Conservation (phyloP, 768 basidiomycete species). For the Candolleomyces eurysporus region DNA sequence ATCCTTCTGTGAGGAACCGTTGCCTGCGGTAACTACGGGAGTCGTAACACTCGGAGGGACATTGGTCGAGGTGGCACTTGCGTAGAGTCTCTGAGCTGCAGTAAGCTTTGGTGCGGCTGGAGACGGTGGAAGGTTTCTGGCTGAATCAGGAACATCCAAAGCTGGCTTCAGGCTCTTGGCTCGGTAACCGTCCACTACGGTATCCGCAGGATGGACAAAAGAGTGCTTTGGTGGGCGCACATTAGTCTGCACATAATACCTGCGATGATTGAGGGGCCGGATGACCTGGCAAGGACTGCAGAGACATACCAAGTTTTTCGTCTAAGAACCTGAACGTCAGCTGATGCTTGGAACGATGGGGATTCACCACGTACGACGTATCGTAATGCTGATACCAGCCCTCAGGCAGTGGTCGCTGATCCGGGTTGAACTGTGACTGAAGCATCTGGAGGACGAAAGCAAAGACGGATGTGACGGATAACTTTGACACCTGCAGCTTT, state of each 20-base stretch:
- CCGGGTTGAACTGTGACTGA: constrained; percentile 13
- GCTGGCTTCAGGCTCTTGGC: background rate
- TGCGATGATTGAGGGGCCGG: background rate
- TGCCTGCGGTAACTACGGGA: background rate
- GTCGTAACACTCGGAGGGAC: background rate
- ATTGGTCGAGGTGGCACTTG: background rate
- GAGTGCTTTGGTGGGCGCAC: constrained; percentile 5
- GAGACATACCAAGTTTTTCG: constrained; percentile 1
- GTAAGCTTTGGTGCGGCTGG: background rate
- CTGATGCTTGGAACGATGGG: background rate
- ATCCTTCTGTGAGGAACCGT: no score
- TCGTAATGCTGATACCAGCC: constrained; percentile 36
- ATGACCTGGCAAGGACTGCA: background rate
- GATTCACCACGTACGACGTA: constrained; percentile 20
- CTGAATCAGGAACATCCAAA: background rate
- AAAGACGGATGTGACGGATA: background rate
- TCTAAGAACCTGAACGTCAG: background rate
- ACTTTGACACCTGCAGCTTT: background rate
- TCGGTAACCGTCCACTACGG: background rate
- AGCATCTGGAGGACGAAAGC: background rate
- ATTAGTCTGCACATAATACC: constrained; percentile 10
- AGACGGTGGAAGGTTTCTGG: background rate
- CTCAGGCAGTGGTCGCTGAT: constrained; percentile 25
- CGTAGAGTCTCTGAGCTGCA: constrained; percentile 7
- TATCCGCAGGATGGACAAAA: background rate